Base-by-base conservation (phyloP, 352 stramenopile genomes). In the Phytophthora rubi region DNA sequence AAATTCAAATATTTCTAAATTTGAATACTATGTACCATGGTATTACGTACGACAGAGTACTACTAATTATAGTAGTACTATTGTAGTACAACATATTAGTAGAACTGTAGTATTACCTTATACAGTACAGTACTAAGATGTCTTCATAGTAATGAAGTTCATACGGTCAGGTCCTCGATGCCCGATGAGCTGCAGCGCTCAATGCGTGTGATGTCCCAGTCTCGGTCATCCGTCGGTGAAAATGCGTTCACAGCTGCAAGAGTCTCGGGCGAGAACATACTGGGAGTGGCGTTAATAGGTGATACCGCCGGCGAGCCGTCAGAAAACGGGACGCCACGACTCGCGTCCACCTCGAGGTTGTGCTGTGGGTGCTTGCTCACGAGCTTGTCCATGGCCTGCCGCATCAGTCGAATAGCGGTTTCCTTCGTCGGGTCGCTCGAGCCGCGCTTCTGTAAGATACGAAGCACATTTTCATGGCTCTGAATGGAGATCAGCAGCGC, bases 401-500 rank as follows among this genome's bases (percentile, higher is more conserved):
- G 84, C 85, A 95, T 93, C 47, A 90, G 71, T 9, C 78, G 79
- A 13, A 93, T 70, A 0, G 80, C 80, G 15, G 70, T 62, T 64
- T 93, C 84, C 68, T 90, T 92, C 0, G 73, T 66, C 4, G 65
- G 70, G 53, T 95, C 87, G 12, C 71, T 88, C 5, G 81, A 77
- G 37, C 86, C 82, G 64, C 87, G 74, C 72, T 93, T 73, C 64
- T 89, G 79, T 7, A 95, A 65, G 48, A 93, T 93, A 53, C 83
- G 85, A 16, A 95, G 65, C 32, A 95, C 87, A 56, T 93, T 92
- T 59, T 93, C 87, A 61, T 88, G 83, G 53, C 87, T 93, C 62
- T 95, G 87, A 32, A 95, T 93, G 2, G 85, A 92, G 35, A 93
- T 93, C 35, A 93, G 65, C 48, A 95, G 71, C 42, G 85, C 83